phyloP scores from a whole-genome alignment of 805 yeast genomes.

The Starmerella sirachaensis region DNA sequence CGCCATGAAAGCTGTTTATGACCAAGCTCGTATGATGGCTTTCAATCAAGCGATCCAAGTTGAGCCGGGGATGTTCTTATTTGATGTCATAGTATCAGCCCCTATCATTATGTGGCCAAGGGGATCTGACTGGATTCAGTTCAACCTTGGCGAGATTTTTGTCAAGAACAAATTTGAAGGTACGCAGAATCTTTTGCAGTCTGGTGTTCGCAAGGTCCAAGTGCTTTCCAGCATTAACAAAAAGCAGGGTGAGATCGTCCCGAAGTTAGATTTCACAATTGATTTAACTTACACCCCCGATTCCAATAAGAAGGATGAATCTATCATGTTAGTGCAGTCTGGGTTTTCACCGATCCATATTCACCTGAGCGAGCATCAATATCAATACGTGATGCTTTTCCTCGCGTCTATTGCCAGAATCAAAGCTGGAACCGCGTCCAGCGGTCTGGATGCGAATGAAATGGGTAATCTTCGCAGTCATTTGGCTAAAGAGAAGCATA shows the following conservation, averaged over 20 bases:
- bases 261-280: slow-evolving; percentile 14
- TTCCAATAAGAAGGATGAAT: neutral
- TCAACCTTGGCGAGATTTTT: slow-evolving; percentile 72
- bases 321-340: slow-evolving; percentile 41
- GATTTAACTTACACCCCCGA: slow-evolving; percentile 9
- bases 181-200: slow-evolving; percentile 39
- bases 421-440: slow-evolving; percentile 37
- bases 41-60: slow-evolving; percentile 64
- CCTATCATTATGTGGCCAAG: slow-evolving; percentile 77
- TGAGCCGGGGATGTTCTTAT: slow-evolving; percentile 48
- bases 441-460: slow-evolving; percentile 35
- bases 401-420: slow-evolving; percentile 45
- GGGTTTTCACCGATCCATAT: slow-evolving; percentile 50
- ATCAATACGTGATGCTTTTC: slow-evolving; percentile 44
- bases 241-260: slow-evolving; percentile 36
- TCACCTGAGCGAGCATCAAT: slow-evolving; percentile 61
- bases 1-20: slow-evolving; percentile 80
- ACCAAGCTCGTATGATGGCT: slow-evolving; percentile 78
- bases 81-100: slow-evolving; percentile 62
- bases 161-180: slow-evolving; percentile 46
- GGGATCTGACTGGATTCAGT: slow-evolving; percentile 45
- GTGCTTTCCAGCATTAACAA: slow-evolving; percentile 47
- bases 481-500: slow-evolving; percentile 20
- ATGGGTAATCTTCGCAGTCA: slow-evolving; percentile 25
- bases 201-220: slow-evolving; percentile 63